Base-by-base conservation (phyloP, 1,284 basidiomycete species). In the Ustilago tritici region DNA sequence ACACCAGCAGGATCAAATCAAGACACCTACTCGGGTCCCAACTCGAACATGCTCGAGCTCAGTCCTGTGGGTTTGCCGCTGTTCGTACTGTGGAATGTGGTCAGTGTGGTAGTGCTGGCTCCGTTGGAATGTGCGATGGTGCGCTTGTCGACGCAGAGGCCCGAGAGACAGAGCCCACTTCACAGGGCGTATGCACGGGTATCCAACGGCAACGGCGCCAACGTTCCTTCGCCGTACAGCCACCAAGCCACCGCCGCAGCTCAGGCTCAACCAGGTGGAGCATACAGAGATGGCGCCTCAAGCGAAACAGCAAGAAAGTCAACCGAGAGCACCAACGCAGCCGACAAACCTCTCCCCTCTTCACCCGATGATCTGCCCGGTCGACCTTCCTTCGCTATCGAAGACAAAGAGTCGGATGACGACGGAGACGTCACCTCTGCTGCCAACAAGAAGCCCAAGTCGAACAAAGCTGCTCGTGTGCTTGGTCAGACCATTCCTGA, bases 41-140 rank as follows among this genome's bases (percentile, higher is more conserved):
- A 69, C 54, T 77, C 75, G 23, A 68, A 61, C 47, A 75, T 70
- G 68, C 65, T 78, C 63, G 65, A 78, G 50, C 50, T 82, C 43
- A 76, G 71, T 28, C 58, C 76, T 0, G 56, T 82, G 28, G 84
- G 82, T 11, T 57, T 84, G 41, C 56, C 73, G 6, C 46, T 83
- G 46, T 85, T 79, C 64, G 43, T 85, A 28, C 61, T 77, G 9
- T 84, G 80, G 79, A 75, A 75, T 53, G 61, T 82, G 9, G 32
- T 78, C 59, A 77, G 76, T 49, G 79, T 79, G 4, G 31, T 79
- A 7, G 65, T 82, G 2, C 70, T 83, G 17, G 76, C 80, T 14
- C 84, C 84, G n/a, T 61, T 86, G 52, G 84, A 86, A 53, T 82
- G 80, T 41, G 80, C 80, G 35, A 79, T 82, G 60, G 79, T 86